Evolutionary conservation across 202 grass and related monocot genomes (phyloP), one percentile per base, ranked within the genome.

Genomic region (Bolboschoenoplectus hybrid): DNA sequence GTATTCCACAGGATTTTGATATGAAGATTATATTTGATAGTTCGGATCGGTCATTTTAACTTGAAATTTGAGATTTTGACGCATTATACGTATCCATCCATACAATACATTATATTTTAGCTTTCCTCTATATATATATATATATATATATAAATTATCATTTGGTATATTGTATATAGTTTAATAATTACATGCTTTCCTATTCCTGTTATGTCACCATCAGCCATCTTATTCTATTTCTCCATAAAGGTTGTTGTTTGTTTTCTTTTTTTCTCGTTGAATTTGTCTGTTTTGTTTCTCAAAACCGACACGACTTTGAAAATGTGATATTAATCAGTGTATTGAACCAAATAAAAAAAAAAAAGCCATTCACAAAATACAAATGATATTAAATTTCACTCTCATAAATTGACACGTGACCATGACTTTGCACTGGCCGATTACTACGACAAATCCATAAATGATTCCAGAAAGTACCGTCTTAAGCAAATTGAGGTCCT

Each of bases 351-450:
- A 51, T 51, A 61, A 43, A 35, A 58, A 41, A 7, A 57, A 39
- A 1, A n/a, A n/a, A n/a, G n/a, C n/a, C 14, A 78, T 40, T 11
- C 35, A n/a, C 50, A 79, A 58, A 60, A n/a, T 56, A 58, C 35
- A 79, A 60, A 60, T 19, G 55, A 19, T 40, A 40, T n/a, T 6
- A 79, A 79, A 79, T 57, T 58, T 60, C 52, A 58, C 75, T 4
- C 75, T 60, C 14, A 57, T 80, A 80, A 80, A 80, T 80, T 80
- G 75, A 80, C 75, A 80, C 75, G 1, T 43, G 75, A 80, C 8
- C 16, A 43, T 40, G 75, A 80, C 75, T 61, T 58, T 60, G 51
- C 75, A 80, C 75, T 60, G 51, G 16, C 75, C 75, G 44, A 80
- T 43, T 80, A 19, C 52, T 60, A 39, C 53, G 75, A 80, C 53